These are phyloP conservation scores for Sphagnum fallax DNA, from an alignment of 228 moss, liverwort and hornwort species.

Conservation along the genomic window DNA sequence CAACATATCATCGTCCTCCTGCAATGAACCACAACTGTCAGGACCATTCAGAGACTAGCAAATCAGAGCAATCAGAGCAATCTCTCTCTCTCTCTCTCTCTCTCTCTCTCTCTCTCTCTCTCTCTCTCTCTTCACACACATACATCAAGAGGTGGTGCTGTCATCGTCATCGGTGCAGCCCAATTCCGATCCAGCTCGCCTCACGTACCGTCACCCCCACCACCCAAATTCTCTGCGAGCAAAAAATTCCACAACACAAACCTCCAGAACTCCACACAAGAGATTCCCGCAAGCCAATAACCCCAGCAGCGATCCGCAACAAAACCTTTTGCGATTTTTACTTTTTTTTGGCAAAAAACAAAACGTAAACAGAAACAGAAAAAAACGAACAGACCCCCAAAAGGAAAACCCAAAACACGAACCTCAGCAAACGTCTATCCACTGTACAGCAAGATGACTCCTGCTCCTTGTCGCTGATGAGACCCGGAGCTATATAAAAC, in stretches of 20 bases:
- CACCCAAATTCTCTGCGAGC: neutral
- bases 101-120: too few species aligned
- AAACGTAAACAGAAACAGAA: too few species aligned
- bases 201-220: neutral
- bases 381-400: too few species aligned
- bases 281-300: too few species aligned
- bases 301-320: too few species aligned
- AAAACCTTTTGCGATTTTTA: too few species aligned
- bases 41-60: neutral
- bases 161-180: conserved; percentile 93
- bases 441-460: too few species aligned
- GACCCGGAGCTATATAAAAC: too few species aligned
- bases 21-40: conserved; percentile 1
- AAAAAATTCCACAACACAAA: neutral
- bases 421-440: too few species aligned
- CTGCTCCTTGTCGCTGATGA: too few species aligned
- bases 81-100: neutral
- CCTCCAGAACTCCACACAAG: neutral
- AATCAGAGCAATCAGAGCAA: neutral
- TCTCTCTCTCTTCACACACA: conserved; percentile 3
- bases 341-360: too few species aligned
- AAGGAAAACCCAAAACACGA: too few species aligned
- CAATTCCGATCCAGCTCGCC: conserved; percentile 19
- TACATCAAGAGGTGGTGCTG: conserved; percentile 98
- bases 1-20: conserved; percentile 99